Conservation (phyloP, 345 rosid genomes). For the Excoecaria agallocha region DNA sequence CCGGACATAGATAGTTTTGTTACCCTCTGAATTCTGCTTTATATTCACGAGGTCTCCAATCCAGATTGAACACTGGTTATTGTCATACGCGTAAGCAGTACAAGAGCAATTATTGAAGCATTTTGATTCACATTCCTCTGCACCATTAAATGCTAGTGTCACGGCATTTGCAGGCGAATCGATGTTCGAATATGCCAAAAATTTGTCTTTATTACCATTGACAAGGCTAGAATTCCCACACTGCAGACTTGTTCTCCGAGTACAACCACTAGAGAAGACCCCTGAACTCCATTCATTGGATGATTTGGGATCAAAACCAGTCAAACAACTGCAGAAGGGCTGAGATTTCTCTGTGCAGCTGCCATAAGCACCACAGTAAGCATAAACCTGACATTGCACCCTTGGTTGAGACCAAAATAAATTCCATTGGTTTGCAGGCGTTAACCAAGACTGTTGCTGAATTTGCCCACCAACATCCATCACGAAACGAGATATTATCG, state of each 20-base stretch:
- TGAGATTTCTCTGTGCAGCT: constrained; percentile 40
- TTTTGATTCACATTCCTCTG: constrained; percentile 35
- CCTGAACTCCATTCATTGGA: constrained; percentile 42
- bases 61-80: constrained; percentile 53
- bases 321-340: constrained; percentile 52
- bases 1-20: constrained; percentile 39
- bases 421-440: constrained; percentile 40
- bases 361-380: constrained; percentile 68
- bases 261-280: constrained; percentile 65
- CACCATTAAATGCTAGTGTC: constrained; percentile 20
- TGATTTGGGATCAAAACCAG: constrained; percentile 41
- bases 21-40: constrained; percentile 36
- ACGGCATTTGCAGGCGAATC: constrained; percentile 21
- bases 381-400: constrained; percentile 64
- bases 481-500: constrained; percentile 39
- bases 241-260: constrained; percentile 41
- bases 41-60: constrained; percentile 41
- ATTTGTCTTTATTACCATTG: constrained; percentile 33
- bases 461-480: constrained; percentile 68
- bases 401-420: constrained; percentile 71
- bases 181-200: constrained; percentile 26
- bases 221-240: constrained; percentile 34
- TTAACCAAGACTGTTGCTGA: constrained; percentile 44
- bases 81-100: constrained; percentile 54
- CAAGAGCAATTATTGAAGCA: constrained; percentile 64